Base-by-base conservation (phyloP, 345 rosid genomes). In the Streptanthus diversifolius region DNA sequence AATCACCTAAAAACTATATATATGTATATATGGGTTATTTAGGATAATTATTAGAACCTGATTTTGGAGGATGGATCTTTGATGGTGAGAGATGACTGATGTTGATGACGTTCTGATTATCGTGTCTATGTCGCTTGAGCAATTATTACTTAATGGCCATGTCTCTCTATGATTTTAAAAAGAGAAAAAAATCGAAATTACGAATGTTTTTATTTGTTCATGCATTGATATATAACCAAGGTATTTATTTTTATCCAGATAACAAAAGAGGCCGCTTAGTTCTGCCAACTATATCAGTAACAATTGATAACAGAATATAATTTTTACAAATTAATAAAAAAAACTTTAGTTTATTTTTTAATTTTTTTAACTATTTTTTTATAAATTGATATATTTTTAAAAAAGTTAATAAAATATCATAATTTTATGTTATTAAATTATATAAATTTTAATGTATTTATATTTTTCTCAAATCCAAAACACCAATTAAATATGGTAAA, bases 81-180 rank as follows among this genome's bases (percentile, higher is more conserved):
- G 72, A 45, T 64, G 62, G 29, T 70, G 76, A 48, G 62, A 33
- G 57, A 62, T 64, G 71, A 77, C 36, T 64, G 80, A 56, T 70
- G 80, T 47, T 70, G 76, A 48, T 71, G 80, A 63, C 21, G 62
- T 57, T 71, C 80, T 69, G 32, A 54, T 73, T 68, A 65, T 58
- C 40, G 62, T 49, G 57, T 71, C 76, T 49, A 71, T 65, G 32
- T 77, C 80, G 40, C 57, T 77, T 77, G 73, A 43, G 53, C 66
- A 18, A 60, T 55, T 55, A 49, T 70, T 63, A 56, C 76, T 64
- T 57, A 47, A 39, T 37, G 77, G 63, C 77, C 80, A 77, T 51
- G 72, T 71, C 72, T 77, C 80, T 57, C 80, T 77, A 52, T 53
- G 18, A 49, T 49, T 49, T 21, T 22, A 10, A 49, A 13, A 22